A percentile compares a stretch with the other conserved stretches of the same genome.
Conservation (phyloP, 495 filamentous ascomycete genomes). For the Mycothermus thermophilus region DNA sequence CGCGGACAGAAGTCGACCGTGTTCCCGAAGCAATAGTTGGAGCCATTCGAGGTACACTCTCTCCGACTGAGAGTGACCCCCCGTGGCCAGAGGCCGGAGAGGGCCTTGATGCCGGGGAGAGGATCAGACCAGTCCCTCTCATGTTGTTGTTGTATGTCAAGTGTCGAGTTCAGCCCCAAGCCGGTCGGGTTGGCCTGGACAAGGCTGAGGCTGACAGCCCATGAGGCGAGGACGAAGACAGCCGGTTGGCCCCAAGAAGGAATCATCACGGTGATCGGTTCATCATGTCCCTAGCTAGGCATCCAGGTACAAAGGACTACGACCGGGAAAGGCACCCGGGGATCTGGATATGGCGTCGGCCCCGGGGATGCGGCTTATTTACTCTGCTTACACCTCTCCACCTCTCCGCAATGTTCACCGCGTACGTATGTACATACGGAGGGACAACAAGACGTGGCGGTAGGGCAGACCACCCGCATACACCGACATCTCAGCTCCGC, state of each 20-base stretch:
- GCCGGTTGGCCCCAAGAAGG: conserved; percentile 3
- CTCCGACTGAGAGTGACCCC: too few species aligned
- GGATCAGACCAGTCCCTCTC: conserved; percentile 6
- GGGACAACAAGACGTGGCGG: conserved; percentile 7
- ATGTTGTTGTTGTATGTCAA: background rate
- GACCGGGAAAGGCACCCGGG: too few species aligned
- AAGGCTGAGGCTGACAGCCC: too few species aligned
- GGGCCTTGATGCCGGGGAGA: conserved; percentile 9
- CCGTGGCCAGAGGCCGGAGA: conserved; percentile 8
- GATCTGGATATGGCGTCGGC: too few species aligned
- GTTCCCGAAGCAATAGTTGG: conserved; percentile 23
- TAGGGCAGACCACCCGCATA: conserved; percentile 1
- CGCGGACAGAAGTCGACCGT: conserved; percentile 13
- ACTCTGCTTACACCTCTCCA: too few species aligned
- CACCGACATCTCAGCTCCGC: conserved; percentile 3
- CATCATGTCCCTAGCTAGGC: too few species aligned
- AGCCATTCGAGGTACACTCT: conserved; percentile 20
- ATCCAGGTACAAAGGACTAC: too few species aligned
- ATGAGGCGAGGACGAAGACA: background rate
- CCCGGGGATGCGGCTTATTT: too few species aligned
- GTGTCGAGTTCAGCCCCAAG: background rate
- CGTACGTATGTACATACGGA: conserved; percentile 7
- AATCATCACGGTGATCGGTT: conserved; percentile 8
- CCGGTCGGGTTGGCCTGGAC: too few species aligned
- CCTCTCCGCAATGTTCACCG: conserved; percentile 5